Conservation (phyloP, 768 basidiomycete genomes). For the Mycena venus region DNA sequence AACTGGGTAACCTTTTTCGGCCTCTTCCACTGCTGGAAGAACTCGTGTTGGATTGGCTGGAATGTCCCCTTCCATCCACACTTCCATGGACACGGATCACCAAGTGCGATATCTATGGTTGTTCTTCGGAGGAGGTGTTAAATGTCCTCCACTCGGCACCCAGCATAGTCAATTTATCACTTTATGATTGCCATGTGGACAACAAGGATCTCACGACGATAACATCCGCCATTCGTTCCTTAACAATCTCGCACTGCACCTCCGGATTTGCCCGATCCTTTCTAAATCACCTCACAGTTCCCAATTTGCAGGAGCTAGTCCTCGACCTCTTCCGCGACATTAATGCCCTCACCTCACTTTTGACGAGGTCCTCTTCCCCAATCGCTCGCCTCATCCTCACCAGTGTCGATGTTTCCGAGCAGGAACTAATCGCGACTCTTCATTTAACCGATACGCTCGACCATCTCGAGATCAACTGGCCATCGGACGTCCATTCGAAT, state of each 20-base stretch:
- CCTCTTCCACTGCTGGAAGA: conserved; percentile 20
- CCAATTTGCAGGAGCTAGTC: not conserved
- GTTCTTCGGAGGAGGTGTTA: not conserved
- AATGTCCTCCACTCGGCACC: conserved; percentile 7
- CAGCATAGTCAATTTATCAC: not conserved
- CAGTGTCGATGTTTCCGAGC: conserved; percentile 7
- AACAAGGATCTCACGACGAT: not conserved
- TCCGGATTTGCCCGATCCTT: not conserved
- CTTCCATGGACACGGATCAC: conserved; percentile 22
- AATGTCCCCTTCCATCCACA: not conserved
- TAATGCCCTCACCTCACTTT: not conserved
- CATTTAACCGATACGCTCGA: not conserved
- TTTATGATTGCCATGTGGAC: not conserved
- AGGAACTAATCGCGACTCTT: conserved; percentile 21
- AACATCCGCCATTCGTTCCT: not conserved
- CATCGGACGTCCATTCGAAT: conserved; percentile 20
- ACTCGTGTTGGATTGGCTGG: conserved; percentile 1
- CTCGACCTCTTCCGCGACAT: conserved; percentile 2
- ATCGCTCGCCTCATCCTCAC: conserved; percentile 23
- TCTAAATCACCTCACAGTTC: not conserved
- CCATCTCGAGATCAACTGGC: conserved; percentile 26
- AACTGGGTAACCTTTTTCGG: conserved; percentile 26
- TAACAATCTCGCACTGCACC: conserved; percentile 12
- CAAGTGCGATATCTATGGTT: conserved; percentile 7
- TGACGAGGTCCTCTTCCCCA: not conserved